Conservation (phyloP, 306 rosid species). For the Trifolium fragiferum region DNA sequence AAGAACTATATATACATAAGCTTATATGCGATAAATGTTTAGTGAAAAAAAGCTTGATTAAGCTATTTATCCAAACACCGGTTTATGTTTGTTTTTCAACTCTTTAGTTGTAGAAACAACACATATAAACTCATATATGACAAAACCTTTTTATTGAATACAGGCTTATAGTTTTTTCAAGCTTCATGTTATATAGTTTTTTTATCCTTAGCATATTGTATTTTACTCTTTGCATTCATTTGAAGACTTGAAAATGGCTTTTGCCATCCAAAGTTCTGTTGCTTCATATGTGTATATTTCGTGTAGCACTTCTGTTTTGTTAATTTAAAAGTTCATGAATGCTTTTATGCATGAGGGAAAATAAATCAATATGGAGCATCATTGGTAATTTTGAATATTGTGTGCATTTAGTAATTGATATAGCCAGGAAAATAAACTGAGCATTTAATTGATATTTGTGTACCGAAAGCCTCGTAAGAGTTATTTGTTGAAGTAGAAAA, state of each 20-base stretch:
- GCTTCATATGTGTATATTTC: not conserved
- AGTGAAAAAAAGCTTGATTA: not conserved
- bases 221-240: not conserved
- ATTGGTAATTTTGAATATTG: not conserved
- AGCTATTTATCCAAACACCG: not conserved
- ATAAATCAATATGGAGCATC: not conserved
- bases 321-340: not conserved
- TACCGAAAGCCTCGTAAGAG: not conserved
- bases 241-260: slow-evolving; percentile 8
- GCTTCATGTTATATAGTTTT: not conserved
- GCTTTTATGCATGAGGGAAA: slow-evolving; percentile 2
- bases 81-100: not conserved
- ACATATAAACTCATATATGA: not conserved
- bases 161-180: not conserved
- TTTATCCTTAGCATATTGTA: not conserved
- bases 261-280: not conserved
- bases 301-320: not conserved
- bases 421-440: not conserved
- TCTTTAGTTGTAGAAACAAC: not conserved
- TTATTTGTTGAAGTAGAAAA: not conserved
- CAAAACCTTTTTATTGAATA: not conserved
- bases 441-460: not conserved
- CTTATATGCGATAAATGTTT: not conserved
- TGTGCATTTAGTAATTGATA: slow-evolving; percentile 14
- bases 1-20: not conserved